Percentiles rank a stretch among this genome's conserved stretches.
Evolutionary conservation across 306 rosid genomes (phyloP).

Genomic region (Carpinus viminea): DNA sequence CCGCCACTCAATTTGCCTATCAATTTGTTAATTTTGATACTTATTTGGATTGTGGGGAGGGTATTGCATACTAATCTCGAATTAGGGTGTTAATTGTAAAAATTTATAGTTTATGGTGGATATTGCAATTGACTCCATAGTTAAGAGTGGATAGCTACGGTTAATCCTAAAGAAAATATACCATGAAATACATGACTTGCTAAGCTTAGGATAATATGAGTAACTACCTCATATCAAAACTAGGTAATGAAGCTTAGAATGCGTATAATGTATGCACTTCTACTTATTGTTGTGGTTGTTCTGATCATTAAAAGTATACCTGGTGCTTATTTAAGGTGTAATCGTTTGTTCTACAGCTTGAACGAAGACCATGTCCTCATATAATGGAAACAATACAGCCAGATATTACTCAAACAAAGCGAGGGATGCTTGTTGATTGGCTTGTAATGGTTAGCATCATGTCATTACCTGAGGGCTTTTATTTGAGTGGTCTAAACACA

Average conservation of each 20-base stretch:
- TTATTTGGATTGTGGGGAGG: background rate
- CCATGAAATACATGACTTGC: background rate
- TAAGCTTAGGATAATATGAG: background rate
- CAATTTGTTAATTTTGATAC: too few species aligned
- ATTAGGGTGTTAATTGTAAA: background rate
- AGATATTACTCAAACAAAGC: conserved; percentile 85
- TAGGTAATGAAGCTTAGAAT: background rate
- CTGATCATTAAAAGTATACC: background rate
- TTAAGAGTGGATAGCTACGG: background rate
- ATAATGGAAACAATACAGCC: conserved; percentile 71
- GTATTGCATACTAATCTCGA: background rate
- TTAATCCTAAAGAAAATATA: background rate
- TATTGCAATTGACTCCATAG: background rate
- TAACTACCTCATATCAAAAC: background rate
- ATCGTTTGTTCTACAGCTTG: conserved; percentile 49
- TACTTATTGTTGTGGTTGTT: background rate
- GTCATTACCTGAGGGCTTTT: conserved; percentile 11
- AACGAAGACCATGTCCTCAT: conserved; percentile 63
- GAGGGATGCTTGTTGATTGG: conserved; percentile 91
- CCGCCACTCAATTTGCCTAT: too few species aligned
- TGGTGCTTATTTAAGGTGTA: conserved; percentile 10
- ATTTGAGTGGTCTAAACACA: background rate
- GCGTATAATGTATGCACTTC: background rate
- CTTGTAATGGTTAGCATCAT: conserved; percentile 80
- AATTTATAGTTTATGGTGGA: background rate